A percentile compares a stretch with the other conserved stretches of the same genome.
These are phyloP conservation scores for Zygoascus bituminiphila DNA, from an alignment of 805 yeast species.

Conservation along the genomic window DNA sequence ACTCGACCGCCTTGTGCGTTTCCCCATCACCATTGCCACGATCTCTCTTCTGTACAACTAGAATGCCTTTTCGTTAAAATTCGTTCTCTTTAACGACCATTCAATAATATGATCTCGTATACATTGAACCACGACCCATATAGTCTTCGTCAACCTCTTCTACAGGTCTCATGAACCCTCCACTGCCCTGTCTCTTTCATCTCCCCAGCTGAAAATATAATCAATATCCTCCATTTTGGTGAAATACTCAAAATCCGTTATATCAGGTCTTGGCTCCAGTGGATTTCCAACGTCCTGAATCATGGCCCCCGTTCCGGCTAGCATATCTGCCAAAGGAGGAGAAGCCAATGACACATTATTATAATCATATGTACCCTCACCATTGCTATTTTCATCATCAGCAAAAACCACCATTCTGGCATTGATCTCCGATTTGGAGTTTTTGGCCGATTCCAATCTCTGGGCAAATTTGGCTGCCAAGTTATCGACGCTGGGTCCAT, in stretches of 20 bases:
- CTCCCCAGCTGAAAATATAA: constrained; percentile 5
- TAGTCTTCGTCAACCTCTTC: neutral
- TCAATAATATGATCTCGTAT: too few relatives aligned
- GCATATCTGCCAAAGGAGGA: constrained; percentile 7
- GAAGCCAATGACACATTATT: constrained; percentile 8
- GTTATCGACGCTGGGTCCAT: constrained; percentile 6
- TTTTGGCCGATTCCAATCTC: constrained; percentile 9
- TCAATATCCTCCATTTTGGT: neutral
- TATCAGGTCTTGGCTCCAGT: too few relatives aligned
- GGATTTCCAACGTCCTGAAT: neutral
- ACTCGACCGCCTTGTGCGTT: too few relatives aligned
- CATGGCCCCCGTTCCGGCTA: neutral
- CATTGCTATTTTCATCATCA: constrained; percentile 4
- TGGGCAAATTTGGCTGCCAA: constrained; percentile 14
- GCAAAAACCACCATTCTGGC: constrained; percentile 8
- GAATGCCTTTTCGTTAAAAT: too few relatives aligned
- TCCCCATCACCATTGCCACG: too few relatives aligned
- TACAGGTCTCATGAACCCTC: too few relatives aligned
- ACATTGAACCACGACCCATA: too few relatives aligned
- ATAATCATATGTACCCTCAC: neutral
- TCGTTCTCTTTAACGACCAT: too few relatives aligned
- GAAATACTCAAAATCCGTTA: neutral
- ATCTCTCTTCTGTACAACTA: too few relatives aligned
- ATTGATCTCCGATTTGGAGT: constrained; percentile 8
- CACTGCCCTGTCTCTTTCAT: neutral